Evolutionary conservation across 2,329 filamentous ascomycete species (phyloP), one percentile per base, ranked within the genome.

Genomic region (Neonectria hederae): DNA sequence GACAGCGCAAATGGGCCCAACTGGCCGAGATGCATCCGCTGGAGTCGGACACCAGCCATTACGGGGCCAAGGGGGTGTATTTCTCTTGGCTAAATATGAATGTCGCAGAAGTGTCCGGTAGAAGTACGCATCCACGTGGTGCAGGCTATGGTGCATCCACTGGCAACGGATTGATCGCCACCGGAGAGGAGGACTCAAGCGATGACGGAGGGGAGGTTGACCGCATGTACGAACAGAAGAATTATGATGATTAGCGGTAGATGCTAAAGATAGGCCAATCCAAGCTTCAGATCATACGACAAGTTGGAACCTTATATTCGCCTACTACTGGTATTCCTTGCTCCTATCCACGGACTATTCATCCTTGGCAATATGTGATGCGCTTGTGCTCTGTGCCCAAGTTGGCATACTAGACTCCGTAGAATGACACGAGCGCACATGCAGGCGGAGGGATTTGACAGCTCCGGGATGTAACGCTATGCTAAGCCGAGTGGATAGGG

Each of bases 391-490:
- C 38, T 9, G 38, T 40, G 38, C 38, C 38, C 6, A 40, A 19
- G 38, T n/a, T 21, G 38, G n/a, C n/a, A 42, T 42, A 35, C 14
- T 5, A 32, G 7, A 9, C n/a, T 32, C 7, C 30, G 30, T 35
- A 54, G 54, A 48, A 54, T 35, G 24, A 58, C 49, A 58, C 60
- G 40, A 48, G 49, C 40, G n/a, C n/a, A 4, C 10, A 38, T 24
- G 26, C 38, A 46, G 53, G 35, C 35, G 35, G 35, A 26, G 38
- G 35, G 28, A 24, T 22, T 58, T 62, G 42, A 56, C 46, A 57
- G 49, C 19, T 10, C 54, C 49, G 60, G 54, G 54, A 63, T 63
- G 60, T 63, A 59, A 63, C 60, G 35, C 32, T 54, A 19, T 52
- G 32, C 38, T 21, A n/a, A 51, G 14, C 11, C 42, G 19, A 35